Evolutionary conservation across 1,284 basidiomycete genomes (phyloP).

Genomic region (Marasmius sp.): DNA sequence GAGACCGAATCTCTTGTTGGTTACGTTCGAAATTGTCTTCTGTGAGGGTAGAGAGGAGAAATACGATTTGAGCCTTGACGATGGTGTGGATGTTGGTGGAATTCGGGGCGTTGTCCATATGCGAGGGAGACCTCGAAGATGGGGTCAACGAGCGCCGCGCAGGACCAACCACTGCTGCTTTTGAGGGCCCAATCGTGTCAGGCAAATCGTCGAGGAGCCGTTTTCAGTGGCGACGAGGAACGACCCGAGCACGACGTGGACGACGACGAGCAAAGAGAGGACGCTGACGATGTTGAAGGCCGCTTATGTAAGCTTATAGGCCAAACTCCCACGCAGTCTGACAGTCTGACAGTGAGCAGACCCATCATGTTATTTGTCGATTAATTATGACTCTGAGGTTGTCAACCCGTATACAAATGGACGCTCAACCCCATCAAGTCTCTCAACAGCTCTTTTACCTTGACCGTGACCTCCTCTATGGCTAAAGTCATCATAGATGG

Average conservation of each 20-base stretch:
- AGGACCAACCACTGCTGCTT: constrained; percentile 78
- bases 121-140: constrained; percentile 54
- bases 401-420: too few relatives aligned
- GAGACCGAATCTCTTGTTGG: constrained; percentile 85
- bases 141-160: constrained; percentile 78
- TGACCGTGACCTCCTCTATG: neutral
- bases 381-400: neutral
- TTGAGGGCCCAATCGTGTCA: constrained; percentile 32
- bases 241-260: neutral
- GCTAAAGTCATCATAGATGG: constrained; percentile 34
- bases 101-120: constrained; percentile 64
- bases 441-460: neutral
- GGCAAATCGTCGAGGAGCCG: neutral
- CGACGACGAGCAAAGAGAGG: neutral
- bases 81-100: constrained; percentile 64
- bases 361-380: too few relatives aligned
- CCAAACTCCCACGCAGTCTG: constrained; percentile 10
- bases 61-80: constrained; percentile 90
- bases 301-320: neutral
- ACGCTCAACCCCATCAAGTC: too few relatives aligned
- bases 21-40: constrained; percentile 95
- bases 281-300: neutral
- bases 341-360: too few relatives aligned
- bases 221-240: neutral
- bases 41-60: constrained; percentile 88